phyloP scores from a whole-genome alignment of 176 grass and related monocot genomes.

The Microstegium vimineum region DNA sequence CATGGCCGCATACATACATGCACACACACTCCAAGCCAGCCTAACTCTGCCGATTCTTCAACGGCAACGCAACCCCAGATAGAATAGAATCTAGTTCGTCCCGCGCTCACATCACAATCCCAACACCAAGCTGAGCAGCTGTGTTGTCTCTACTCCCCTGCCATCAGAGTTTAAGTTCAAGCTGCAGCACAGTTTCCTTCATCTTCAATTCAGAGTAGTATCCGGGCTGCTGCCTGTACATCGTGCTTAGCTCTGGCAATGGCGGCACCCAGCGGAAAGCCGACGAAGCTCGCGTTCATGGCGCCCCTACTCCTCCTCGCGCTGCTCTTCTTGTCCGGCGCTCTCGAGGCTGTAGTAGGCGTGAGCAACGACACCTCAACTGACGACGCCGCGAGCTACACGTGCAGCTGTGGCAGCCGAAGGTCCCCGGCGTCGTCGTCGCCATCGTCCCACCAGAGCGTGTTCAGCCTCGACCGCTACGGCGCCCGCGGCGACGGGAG shows the following conservation, averaged over 20 bases:
- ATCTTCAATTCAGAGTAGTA: neutral
- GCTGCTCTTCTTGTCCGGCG: neutral
- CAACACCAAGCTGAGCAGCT: neutral
- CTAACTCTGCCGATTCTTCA: neutral
- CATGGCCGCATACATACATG: neutral
- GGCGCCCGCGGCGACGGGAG: constrained; percentile 53
- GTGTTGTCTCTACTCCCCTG: neutral
- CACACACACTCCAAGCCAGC: neutral
- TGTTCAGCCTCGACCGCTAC: constrained; percentile 49
- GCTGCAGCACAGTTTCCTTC: neutral
- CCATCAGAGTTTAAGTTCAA: neutral
- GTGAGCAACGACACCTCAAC: neutral
- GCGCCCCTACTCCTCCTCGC: neutral
- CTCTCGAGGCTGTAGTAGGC: neutral
- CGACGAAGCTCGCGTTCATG: neutral
- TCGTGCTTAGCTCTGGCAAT: neutral
- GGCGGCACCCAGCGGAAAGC: neutral
- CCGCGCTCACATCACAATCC: neutral
- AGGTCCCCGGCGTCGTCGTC: constrained; percentile 10
- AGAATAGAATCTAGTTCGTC: neutral
- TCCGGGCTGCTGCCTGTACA: neutral
- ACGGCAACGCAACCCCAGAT: neutral
- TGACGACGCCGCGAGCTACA: neutral
- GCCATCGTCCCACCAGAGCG: neutral
- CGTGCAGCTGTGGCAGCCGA: neutral